Evolutionary conservation across 1,284 basidiomycete species (phyloP), one percentile per base, ranked within the genome.

Genomic region (Dichomitus squalens): DNA sequence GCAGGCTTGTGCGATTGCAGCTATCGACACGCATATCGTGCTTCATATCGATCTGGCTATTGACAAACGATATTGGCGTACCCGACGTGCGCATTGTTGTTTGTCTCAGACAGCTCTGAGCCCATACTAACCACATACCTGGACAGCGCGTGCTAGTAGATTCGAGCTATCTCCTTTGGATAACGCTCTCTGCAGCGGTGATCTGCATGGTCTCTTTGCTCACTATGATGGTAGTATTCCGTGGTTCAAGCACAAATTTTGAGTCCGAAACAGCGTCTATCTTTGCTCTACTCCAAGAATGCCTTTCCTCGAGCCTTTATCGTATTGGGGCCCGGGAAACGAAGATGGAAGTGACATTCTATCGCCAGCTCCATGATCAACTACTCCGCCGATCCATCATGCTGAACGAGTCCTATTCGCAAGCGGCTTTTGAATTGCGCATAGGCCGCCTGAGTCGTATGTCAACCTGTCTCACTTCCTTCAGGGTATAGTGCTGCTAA

Each of bases 361-460:
- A 69, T 31, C 61, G 60, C 34, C 43, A 59, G n/a, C 59, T 73
- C 7, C 72, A 74, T 16, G 56, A 56, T 16, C 67, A 73, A 16
- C 64, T 81, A 3, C 64, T 81, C 2, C 64, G 69, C 34, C 69
- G 68, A 23, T 78, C 80, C 9, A 70, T 78, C 35, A 71, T 71
- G 34, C 66, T 83, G 33, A 76, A 79, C 53, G 67, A 74, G 34
- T 68, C 72, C 21, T 81, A 81, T 61, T 75, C 75, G 2, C 78
- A 79, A 60, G 78, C 79, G 18, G 73, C 75, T 0, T 82, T 81
- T 53, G 80, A 82, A 52, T 64, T 81, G 31, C 73, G 80, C 3
- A 58, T 81, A 8, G 80, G 80, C 16, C 73, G 79, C 31, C 68
- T 82, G 29, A 74, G 74, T 50, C 73, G 80, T 81, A 63, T 59